Conservation (phyloP, 1,139 yeast genomes). For the Zygosaccharomyces pseudobailii region DNA sequence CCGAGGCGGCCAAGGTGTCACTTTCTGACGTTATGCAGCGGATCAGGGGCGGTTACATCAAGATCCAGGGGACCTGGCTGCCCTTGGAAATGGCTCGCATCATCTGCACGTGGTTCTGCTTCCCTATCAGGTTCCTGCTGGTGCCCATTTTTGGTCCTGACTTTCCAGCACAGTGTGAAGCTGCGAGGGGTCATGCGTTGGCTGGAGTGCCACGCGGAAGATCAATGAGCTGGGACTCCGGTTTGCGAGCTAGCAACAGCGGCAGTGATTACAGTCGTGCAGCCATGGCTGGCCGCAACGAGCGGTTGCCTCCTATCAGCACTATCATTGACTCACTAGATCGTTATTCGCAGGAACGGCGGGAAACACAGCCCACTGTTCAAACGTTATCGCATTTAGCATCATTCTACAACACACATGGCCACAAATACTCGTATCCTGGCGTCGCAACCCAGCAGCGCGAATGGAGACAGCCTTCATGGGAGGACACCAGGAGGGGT, state of each 20-base stretch:
- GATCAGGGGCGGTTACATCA: conserved; percentile 85
- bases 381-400: conserved; percentile 23
- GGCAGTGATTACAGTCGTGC: conserved; percentile 2
- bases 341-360: conserved; percentile 7
- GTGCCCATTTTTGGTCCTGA: conserved; percentile 75
- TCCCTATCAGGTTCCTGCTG: conserved; percentile 66
- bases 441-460: conserved; percentile 5
- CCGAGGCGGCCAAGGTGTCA: conserved; percentile 9
- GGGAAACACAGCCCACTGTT: conserved; percentile 17
- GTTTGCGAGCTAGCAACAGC: neutral
- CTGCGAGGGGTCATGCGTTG: neutral
- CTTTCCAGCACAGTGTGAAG: conserved; percentile 62
- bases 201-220: neutral
- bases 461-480: conserved; percentile 3
- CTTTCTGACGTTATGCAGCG: conserved; percentile 51
- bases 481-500: conserved; percentile 1
- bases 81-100: conserved; percentile 66
- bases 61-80: conserved; percentile 94
- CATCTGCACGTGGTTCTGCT: conserved; percentile 73
- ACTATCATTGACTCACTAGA: conserved; percentile 14
- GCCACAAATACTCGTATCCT: conserved; percentile 27
- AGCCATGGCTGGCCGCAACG: conserved; percentile 2
- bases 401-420: conserved; percentile 25
- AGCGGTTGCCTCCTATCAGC: conserved; percentile 16
- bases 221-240: conserved; percentile 1